phyloP scores from a whole-genome alignment of 768 basidiomycete genomes.

The Pholiota microspora region DNA sequence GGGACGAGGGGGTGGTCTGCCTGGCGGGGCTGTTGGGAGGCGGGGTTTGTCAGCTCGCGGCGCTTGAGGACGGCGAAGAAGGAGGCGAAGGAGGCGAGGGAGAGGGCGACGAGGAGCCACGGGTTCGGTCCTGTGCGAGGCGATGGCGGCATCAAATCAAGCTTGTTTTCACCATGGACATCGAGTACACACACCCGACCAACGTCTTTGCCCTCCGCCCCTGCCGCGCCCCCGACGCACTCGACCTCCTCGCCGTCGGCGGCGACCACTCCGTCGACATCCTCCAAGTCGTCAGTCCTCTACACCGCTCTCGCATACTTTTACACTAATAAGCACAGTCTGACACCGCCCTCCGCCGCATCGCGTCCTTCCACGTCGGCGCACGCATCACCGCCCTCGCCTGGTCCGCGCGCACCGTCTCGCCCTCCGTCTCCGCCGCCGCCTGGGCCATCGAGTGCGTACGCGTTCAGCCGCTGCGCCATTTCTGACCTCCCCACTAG shows the following conservation, averaged over 20 bases:
- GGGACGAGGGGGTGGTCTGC: slow-evolving; percentile 67
- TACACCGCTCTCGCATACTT: slow-evolving; percentile 4
- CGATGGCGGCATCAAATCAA: slow-evolving; percentile 19
- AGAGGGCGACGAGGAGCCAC: slow-evolving; percentile 54
- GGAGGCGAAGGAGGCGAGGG: slow-evolving; percentile 50
- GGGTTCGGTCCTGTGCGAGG: slow-evolving; percentile 57
- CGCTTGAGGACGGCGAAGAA: slow-evolving; percentile 57
- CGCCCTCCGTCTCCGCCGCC: slow-evolving; percentile 62
- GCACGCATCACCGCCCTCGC: slow-evolving; percentile 70
- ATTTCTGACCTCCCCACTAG: slow-evolving; percentile 32
- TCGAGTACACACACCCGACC: slow-evolving; percentile 57
- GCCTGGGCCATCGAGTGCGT: slow-evolving; percentile 74
- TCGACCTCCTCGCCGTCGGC: slow-evolving; percentile 71
- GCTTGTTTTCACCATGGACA: slow-evolving; percentile 43
- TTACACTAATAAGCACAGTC: slow-evolving; percentile 28
- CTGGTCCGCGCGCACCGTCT: slow-evolving; percentile 71
- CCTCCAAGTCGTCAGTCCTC: slow-evolving; percentile 53
- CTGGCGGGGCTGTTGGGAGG: slow-evolving; percentile 58
- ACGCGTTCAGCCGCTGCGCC: slow-evolving; percentile 5
- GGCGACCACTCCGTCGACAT: slow-evolving; percentile 73
- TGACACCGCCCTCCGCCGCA: slow-evolving; percentile 38
- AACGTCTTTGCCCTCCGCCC: slow-evolving; percentile 62
- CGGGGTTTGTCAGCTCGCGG: slow-evolving; percentile 57
- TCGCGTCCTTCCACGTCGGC: slow-evolving; percentile 78
- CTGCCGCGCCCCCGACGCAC: slow-evolving; percentile 60